phyloP scores from a whole-genome alignment of 129 eudicot genomes.

The Artemisia tridentata region DNA sequence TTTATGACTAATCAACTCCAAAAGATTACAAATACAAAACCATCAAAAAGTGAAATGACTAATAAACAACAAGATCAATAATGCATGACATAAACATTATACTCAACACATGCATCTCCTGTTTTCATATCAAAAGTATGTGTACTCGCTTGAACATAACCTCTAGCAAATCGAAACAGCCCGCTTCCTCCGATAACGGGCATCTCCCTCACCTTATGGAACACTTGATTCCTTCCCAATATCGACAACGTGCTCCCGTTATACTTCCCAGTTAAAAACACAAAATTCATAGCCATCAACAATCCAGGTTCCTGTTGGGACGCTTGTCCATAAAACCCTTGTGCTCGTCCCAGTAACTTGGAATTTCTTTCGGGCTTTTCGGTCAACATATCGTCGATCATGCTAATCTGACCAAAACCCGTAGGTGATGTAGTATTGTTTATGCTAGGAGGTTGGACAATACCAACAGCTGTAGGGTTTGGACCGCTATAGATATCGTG shows the following conservation, averaged over 20 bases:
- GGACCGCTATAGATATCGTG: conserved; percentile 52
- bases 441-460: conserved; percentile 32
- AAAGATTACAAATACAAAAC: background rate
- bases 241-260: conserved; percentile 60
- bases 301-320: conserved; percentile 50
- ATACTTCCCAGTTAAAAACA: conserved; percentile 53
- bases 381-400: conserved; percentile 67
- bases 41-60: background rate
- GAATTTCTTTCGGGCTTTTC: conserved; percentile 47
- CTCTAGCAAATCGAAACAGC: conserved; percentile 62
- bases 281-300: conserved; percentile 67
- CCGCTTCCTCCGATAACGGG: conserved; percentile 78
- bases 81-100: conserved; percentile 63
- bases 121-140: conserved; percentile 39
- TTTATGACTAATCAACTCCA: background rate
- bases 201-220: conserved; percentile 62
- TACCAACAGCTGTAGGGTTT: conserved; percentile 36
- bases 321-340: conserved; percentile 59
- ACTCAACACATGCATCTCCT: conserved; percentile 68
- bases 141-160: conserved; percentile 63
- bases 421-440: conserved; percentile 20
- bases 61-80: conserved; percentile 32
- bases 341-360: conserved; percentile 56
- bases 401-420: conserved; percentile 41
- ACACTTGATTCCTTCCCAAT: conserved; percentile 58